Percentiles rank a stretch among this genome's conserved stretches.
These are phyloP conservation scores for Aegilops longissima DNA, from an alignment of 176 grass and related monocot genomes.

Conservation along the genomic window DNA sequence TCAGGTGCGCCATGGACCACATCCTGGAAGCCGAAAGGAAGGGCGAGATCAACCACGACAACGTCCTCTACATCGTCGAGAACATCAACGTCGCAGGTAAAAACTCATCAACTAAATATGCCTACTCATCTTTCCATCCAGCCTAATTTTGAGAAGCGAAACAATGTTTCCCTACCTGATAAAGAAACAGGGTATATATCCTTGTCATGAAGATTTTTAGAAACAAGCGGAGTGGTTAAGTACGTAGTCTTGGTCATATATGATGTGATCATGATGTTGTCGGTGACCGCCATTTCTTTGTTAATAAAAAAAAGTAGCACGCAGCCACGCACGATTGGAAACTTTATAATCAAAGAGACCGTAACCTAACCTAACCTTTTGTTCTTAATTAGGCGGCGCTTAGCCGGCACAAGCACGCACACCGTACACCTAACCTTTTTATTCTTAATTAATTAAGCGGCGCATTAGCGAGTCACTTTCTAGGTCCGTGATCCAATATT, in stretches of 20 bases:
- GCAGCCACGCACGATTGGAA: not conserved
- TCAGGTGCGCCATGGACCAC: slow-evolving; percentile 44
- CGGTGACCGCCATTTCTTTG: not conserved
- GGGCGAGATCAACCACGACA: slow-evolving; percentile 93
- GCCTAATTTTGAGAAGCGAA: not conserved
- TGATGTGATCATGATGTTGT: not conserved
- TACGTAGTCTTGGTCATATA: not conserved
- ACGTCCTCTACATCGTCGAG: slow-evolving; percentile 95
- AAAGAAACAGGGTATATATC: not conserved
- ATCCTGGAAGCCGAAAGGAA: slow-evolving; percentile 58
- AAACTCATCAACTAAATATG: not conserved
- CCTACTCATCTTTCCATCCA: not conserved
- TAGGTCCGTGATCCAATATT: not conserved
- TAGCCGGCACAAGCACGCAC: not conserved
- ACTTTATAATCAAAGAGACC: not conserved
- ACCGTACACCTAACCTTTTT: not conserved
- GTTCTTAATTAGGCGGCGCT: not conserved
- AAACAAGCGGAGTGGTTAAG: not conserved
- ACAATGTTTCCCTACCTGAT: not conserved
- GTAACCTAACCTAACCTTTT: not conserved
- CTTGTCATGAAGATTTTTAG: not conserved
- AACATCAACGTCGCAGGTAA: slow-evolving; percentile 96
- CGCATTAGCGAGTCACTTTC: not conserved
- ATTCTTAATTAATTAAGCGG: not conserved
- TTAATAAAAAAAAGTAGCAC: not conserved